Conservation (phyloP, 2,329 filamentous ascomycete genomes). For the Aspergillus pseudoterreus region DNA sequence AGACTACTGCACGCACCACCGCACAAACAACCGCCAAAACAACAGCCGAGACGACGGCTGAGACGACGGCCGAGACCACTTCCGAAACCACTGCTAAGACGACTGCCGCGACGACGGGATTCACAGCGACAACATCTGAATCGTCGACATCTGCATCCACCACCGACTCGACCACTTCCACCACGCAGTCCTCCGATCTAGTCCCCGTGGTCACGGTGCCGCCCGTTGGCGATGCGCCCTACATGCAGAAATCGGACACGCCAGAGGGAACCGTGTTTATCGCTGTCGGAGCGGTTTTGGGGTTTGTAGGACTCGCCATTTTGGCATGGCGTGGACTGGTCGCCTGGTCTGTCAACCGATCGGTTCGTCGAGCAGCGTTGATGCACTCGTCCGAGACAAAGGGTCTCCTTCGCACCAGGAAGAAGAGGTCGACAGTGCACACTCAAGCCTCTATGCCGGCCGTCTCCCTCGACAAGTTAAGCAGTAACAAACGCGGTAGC, state of each 20-base stretch:
- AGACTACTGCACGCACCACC: conserved; percentile 13
- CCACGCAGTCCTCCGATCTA: conserved; percentile 50
- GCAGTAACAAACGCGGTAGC: conserved; percentile 31
- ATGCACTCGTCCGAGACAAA: conserved; percentile 72
- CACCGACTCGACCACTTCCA: conserved; percentile 13
- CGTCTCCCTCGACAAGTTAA: conserved; percentile 54
- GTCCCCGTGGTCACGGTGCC: conserved; percentile 70
- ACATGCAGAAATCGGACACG: conserved; percentile 79
- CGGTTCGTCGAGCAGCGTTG: conserved; percentile 79
- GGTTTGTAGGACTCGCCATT: conserved; percentile 75
- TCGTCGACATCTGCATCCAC: conserved; percentile 20
- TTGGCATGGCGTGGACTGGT: conserved; percentile 84
- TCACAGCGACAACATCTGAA: conserved; percentile 23
- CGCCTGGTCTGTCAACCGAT: conserved; percentile 86
- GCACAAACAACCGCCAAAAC: conserved; percentile 10
- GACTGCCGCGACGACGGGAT: conserved; percentile 4
- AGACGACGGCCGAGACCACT: conserved; percentile 6
- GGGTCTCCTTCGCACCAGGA: conserved; percentile 51
- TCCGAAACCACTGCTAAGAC: not conserved
- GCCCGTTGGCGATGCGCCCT: conserved; percentile 78
- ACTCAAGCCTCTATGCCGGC: conserved; percentile 29
- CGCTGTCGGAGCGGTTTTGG: conserved; percentile 81
- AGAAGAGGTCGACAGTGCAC: conserved; percentile 33
- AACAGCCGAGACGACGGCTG: conserved; percentile 10
- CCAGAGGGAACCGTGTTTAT: conserved; percentile 97